Evolutionary conservation across 148 eudicot species (phyloP).

Genomic region (Persicaria maculosa): DNA sequence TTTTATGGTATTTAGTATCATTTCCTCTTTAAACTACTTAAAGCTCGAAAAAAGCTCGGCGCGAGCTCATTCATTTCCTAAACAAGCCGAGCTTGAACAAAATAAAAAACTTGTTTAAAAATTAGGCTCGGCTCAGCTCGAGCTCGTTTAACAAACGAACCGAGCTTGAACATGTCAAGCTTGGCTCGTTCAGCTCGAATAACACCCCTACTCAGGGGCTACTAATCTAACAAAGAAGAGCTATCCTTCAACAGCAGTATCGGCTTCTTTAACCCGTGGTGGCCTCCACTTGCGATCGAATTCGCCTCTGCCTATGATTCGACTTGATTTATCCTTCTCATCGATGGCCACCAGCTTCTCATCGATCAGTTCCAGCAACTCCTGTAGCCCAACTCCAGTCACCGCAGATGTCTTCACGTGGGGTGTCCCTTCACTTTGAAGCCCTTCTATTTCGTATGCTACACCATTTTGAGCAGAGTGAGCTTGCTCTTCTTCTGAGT

Average conservation of each 20-base stretch:
- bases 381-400: constrained; percentile 75
- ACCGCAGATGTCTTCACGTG: constrained; percentile 63
- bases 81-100: no score
- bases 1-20: no score
- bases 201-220: no score
- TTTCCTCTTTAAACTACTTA: no score
- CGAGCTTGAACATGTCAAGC: no score
- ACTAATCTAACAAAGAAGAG: background rate
- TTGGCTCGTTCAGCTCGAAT: no score
- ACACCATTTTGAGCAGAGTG: constrained; percentile 3
- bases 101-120: no score
- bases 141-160: no score
- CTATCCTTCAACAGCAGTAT: constrained; percentile 39
- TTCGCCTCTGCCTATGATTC: constrained; percentile 32
- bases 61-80: no score
- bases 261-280: constrained; percentile 36
- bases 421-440: constrained; percentile 24
- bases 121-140: no score
- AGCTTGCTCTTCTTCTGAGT: constrained; percentile 25
- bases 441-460: constrained; percentile 9
- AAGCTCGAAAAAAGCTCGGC: no score
- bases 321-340: constrained; percentile 14
- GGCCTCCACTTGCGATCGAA: constrained; percentile 84
- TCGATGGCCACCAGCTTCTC: constrained; percentile 38
- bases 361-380: constrained; percentile 75